Evolutionary conservation across 129 eudicot species (phyloP).

Genomic region (Flaveria brownii): DNA sequence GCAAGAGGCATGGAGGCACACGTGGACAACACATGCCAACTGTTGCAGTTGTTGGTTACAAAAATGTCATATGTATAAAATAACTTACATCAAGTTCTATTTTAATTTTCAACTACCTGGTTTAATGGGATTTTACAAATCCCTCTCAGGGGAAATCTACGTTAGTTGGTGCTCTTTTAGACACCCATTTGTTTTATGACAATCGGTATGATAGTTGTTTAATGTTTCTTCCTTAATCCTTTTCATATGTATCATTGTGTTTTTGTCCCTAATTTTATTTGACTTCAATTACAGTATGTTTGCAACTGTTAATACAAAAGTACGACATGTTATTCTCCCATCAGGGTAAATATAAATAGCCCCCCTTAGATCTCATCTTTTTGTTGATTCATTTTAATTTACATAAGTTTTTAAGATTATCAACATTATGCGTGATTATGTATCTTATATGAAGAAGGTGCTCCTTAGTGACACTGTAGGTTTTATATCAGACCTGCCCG

Average conservation of each 20-base stretch:
- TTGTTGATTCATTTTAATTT: background rate
- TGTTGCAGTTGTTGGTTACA: constrained; percentile 96
- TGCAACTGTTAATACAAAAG: constrained; percentile 94
- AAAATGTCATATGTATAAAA: constrained; percentile 73
- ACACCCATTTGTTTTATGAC: constrained; percentile 75
- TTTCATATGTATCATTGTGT: background rate
- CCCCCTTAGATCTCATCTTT: background rate
- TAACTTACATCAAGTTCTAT: background rate
- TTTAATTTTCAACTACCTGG: background rate
- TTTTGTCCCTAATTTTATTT: constrained; percentile 1
- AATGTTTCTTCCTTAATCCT: background rate
- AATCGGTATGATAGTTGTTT: constrained; percentile 57
- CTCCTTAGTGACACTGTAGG: constrained; percentile 98
- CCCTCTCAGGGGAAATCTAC: constrained; percentile 86
- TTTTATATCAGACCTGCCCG: constrained; percentile 91
- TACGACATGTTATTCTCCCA: constrained; percentile 84
- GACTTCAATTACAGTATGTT: constrained; percentile 59
- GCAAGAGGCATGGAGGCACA: constrained; percentile 66
- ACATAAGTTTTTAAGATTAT: background rate
- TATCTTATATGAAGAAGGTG: constrained; percentile 68
- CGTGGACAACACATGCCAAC: constrained; percentile 74
- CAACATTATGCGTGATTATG: constrained; percentile 5
- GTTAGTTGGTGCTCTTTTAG: constrained; percentile 77
- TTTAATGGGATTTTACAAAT: constrained; percentile 3
- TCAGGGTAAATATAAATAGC: constrained; percentile 75